Conservation (phyloP, 2,329 filamentous ascomycete genomes). For the Aspergillus thermomutatus region DNA sequence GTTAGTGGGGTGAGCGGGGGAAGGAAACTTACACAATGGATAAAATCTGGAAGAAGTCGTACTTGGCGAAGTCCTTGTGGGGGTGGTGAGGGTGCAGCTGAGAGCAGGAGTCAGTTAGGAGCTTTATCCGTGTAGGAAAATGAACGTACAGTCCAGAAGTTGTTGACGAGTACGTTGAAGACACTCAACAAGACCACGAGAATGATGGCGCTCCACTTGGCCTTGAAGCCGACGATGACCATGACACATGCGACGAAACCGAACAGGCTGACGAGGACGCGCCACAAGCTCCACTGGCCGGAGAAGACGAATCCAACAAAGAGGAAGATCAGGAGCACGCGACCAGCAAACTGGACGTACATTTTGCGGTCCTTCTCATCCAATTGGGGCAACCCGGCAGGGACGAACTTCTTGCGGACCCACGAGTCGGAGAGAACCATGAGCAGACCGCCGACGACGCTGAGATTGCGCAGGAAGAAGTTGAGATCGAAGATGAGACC, state of each 20-base stretch:
- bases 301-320: constrained; percentile 96
- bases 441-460: constrained; percentile 91
- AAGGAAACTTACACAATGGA: constrained; percentile 74
- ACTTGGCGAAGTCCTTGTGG: constrained; percentile 99
- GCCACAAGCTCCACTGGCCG: constrained; percentile 86
- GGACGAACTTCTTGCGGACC: constrained; percentile 96
- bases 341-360: constrained; percentile 98
- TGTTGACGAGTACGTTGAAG: constrained; percentile 97
- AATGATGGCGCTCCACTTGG: constrained; percentile 96
- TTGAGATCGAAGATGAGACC: constrained; percentile 98
- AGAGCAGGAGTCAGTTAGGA: constrained; percentile 16
- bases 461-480: constrained; percentile 99
- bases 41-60: constrained; percentile 99
- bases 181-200: constrained; percentile 91
- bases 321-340: constrained; percentile 93
- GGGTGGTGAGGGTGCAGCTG: constrained; percentile 96
- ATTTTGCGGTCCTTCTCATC: constrained; percentile 99
- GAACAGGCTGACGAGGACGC: constrained; percentile 77
- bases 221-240: constrained; percentile 99
- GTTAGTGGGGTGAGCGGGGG: not conserved
- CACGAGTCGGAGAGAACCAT: constrained; percentile 98
- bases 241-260: constrained; percentile 92
- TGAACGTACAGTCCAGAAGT: constrained; percentile 93
- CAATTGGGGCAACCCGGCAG: constrained; percentile 86
- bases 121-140: not conserved